Evolutionary conservation across 148 eudicot genomes (phyloP), one percentile per base, ranked within the genome.

Genomic region (Cornus controversa): DNA sequence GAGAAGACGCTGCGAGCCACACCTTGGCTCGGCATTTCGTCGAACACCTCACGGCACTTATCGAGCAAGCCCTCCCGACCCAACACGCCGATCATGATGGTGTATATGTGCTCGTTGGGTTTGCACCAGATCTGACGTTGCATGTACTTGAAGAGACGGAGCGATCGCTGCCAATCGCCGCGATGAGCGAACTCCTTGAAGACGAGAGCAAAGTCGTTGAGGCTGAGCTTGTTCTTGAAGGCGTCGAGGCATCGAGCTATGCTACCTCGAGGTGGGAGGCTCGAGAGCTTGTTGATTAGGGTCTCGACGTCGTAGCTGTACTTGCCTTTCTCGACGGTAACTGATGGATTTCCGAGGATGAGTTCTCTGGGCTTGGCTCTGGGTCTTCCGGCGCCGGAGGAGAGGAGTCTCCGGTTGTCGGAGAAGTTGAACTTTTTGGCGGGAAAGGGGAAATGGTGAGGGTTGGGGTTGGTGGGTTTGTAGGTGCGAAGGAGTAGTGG

Each of bases 41-140:
- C 97, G 23, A 94, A 94, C 67, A 93, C 84, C 81, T 94, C 98
- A 5, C 71, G 77, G 42, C 91, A 82, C 76, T 94, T 94, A 63
- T 94, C 98, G 57, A 94, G 88, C 80, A 94, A 84, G 15, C 94
- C 96, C 78, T 94, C 97, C 10, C 98, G 89, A 25, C 98, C 98
- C 27, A 94, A 78, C 27, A 94, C 84, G 6, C 97, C 96, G 29
- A 94, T 88, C 2, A 94, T 77, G 42, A 94, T 86, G 0, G 97
- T 89, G 64, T 94, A 91, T 10, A 94, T 94, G 64, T 91, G 93
- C 73, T 94, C 98, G 77, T 94, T 94, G 22, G 98, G 98, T 82
- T 93, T 94, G 57, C 96, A 92, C 98, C 98, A 94, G 34, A 94
- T 81, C 77, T 94, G 98, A 64, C 98, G 87, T 89, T 94, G 98